Conservation (phyloP, 495 filamentous ascomycete genomes). For the Xylaria palmicola region DNA sequence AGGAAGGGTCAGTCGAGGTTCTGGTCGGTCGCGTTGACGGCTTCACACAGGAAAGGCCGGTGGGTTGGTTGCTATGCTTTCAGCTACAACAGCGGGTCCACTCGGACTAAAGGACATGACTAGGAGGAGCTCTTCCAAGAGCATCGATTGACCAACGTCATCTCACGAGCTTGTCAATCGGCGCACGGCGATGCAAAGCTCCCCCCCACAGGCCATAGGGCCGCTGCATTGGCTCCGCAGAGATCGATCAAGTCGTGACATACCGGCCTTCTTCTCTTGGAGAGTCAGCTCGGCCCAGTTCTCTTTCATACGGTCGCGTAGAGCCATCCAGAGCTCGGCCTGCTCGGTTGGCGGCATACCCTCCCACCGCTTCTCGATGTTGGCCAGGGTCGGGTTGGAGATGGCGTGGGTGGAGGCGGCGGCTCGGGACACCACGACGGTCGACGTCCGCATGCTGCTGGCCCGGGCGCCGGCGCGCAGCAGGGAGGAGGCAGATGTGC, state of each 20-base stretch:
- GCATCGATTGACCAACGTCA: slow-evolving; percentile 10
- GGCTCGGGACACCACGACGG: slow-evolving; percentile 55
- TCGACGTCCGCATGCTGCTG: slow-evolving; percentile 35
- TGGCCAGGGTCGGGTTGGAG: slow-evolving; percentile 92
- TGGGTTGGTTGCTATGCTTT: slow-evolving; percentile 14
- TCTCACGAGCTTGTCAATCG: background rate
- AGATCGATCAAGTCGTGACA: slow-evolving; percentile 39
- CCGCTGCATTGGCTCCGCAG: background rate
- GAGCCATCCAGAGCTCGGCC: slow-evolving; percentile 96
- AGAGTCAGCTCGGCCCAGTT: slow-evolving; percentile 93
- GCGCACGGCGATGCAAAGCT: background rate
- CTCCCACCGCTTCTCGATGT: slow-evolving; percentile 99
- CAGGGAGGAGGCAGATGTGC: slow-evolving; percentile 37
- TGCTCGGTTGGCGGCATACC: slow-evolving; percentile 95
- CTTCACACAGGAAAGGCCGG: slow-evolving; percentile 21
- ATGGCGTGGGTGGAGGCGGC: slow-evolving; percentile 80
- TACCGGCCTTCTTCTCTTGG: slow-evolving; percentile 98
- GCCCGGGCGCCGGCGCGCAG: slow-evolving; percentile 45
- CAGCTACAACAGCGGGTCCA: slow-evolving; percentile 10
- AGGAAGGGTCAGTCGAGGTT: slow-evolving; percentile 17
- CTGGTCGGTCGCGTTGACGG: slow-evolving; percentile 1
- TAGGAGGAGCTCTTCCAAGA: background rate
- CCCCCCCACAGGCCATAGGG: background rate
- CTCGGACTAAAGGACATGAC: slow-evolving; percentile 8
- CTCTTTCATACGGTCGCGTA: slow-evolving; percentile 96